These are phyloP conservation scores for Nepenthes alata DNA, from an alignment of 179 eudicot genomes.

Conservation along the genomic window DNA sequence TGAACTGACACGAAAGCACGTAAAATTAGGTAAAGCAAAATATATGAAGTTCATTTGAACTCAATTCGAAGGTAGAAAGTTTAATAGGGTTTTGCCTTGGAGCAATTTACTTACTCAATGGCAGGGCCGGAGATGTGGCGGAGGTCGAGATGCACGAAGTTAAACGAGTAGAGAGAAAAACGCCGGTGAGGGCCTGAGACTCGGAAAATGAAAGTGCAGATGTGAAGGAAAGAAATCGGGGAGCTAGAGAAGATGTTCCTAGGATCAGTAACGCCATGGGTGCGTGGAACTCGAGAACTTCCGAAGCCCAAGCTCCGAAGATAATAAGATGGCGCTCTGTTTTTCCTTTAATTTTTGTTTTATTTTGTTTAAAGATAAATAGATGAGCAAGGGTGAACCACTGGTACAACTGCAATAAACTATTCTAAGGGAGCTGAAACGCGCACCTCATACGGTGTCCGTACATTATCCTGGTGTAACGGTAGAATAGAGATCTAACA, in stretches of 20 bases:
- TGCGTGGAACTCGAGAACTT: neutral
- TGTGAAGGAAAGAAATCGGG: constrained; percentile 2
- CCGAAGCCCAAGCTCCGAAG: too few species aligned
- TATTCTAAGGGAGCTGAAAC: too few species aligned
- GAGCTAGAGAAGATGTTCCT: constrained; percentile 9
- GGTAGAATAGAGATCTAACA: too few species aligned
- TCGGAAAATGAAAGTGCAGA: constrained; percentile 4
- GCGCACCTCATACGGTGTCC: too few species aligned
- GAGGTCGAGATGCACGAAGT: constrained; percentile 6
- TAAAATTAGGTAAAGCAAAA: neutral
- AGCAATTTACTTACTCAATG: constrained; percentile 7
- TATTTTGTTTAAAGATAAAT: too few species aligned
- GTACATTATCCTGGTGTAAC: too few species aligned
- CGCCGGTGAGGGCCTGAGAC: neutral
- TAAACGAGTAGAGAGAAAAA: constrained; percentile 1
- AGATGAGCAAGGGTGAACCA: too few species aligned
- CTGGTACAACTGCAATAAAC: too few species aligned
- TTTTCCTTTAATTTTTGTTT: too few species aligned
- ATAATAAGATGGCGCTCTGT: too few species aligned
- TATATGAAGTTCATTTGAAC: neutral
- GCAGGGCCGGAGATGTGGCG: neutral
- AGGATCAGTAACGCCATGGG: constrained; percentile 12
- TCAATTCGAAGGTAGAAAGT: neutral
- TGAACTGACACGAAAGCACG: constrained; percentile 24
- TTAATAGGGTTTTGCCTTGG: neutral